These are phyloP conservation scores for Strobilomyces dryophilus DNA, from an alignment of 768 basidiomycete species.

Conservation along the genomic window DNA sequence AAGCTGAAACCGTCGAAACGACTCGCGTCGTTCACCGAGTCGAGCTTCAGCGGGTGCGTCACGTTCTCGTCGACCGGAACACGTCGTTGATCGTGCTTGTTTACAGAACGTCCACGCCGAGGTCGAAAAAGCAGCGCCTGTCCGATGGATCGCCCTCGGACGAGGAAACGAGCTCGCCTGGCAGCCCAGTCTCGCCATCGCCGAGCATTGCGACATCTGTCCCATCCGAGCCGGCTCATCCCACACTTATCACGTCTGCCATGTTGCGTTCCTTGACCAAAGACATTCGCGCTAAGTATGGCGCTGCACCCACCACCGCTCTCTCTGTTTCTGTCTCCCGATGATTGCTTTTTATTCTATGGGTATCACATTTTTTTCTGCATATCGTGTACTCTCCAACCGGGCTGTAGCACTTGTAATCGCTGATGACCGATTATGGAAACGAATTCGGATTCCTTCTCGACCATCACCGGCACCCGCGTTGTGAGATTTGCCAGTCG, in stretches of 20 bases:
- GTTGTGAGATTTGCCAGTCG: neutral
- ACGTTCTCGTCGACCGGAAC: neutral
- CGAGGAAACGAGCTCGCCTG: slow-evolving; percentile 24
- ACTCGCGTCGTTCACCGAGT: slow-evolving; percentile 40
- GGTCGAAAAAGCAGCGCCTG: slow-evolving; percentile 40
- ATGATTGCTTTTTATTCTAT: slow-evolving; percentile 3
- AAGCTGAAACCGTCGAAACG: slow-evolving; percentile 46
- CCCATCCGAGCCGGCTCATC: slow-evolving; percentile 28
- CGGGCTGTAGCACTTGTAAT: neutral
- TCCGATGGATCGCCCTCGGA: slow-evolving; percentile 32
- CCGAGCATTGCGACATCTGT: slow-evolving; percentile 45
- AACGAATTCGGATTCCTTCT: slow-evolving; percentile 6
- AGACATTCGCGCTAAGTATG: slow-evolving; percentile 31
- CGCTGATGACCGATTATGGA: slow-evolving; percentile 14
- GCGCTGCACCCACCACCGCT: slow-evolving; percentile 3
- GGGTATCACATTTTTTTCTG: neutral
- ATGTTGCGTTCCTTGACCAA: slow-evolving; percentile 50
- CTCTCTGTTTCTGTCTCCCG: slow-evolving; percentile 8
- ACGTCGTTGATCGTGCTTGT: neutral
- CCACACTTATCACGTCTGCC: slow-evolving; percentile 49
- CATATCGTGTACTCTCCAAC: slow-evolving; percentile 5
- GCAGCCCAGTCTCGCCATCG: slow-evolving; percentile 36
- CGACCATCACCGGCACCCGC: slow-evolving; percentile 3
- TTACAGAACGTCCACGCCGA: slow-evolving; percentile 22
- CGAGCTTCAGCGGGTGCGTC: slow-evolving; percentile 38